Base-by-base conservation (phyloP, 371 early-diverging fungal genomes). In the Mortierella polycephala region DNA sequence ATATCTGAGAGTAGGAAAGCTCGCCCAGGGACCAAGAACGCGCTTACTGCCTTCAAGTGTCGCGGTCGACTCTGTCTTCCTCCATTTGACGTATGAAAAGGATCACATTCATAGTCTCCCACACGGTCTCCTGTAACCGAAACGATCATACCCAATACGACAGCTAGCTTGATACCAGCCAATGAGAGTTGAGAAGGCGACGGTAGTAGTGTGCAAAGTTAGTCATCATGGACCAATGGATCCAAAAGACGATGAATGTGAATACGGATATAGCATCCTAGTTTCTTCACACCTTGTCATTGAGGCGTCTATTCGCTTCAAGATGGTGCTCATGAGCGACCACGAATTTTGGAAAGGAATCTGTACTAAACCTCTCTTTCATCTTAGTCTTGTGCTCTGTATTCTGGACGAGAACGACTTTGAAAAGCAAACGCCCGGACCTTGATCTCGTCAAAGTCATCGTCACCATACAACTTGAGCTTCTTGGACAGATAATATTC, bases 391-490 rank as follows among this genome's bases (percentile, higher is more conserved):
- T 74, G 62, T 73, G 71, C 5, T 39, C 57, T 0, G 62, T 68
- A 53, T 74, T 58, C 39, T 46, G 54, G 30, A 68, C 61, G 5
- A 56, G 60, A 0, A 61, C 60, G 11, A 74, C 61, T 18, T 62
- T 52, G 0, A 64, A 40, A 16, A 68, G 62, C 52, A 51, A 65
- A 74, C 13, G 74, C 44, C 7, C 69, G 69, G 44, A 74, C 46
- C 60, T 68, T 68, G 21, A 74, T 64, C 57, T 74, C 69, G 18
- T 74, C 74, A 54, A 53, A 74, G n/a, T 47, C 57, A 41, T 74
- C 69, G 0, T 50, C 21, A 16, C 69, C 74, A 6, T 54, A 53
- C 12, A 74, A 49, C 6, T 53, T 51, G 53, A 69, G 69, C 44
- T 77, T 72, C 5, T 50, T 61, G 14, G 62, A 61, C 3, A 77